Evolutionary conservation across 1,139 yeast species (phyloP), one percentile per base, ranked within the genome.

Genomic region (Blastobotrys arbuscula): DNA sequence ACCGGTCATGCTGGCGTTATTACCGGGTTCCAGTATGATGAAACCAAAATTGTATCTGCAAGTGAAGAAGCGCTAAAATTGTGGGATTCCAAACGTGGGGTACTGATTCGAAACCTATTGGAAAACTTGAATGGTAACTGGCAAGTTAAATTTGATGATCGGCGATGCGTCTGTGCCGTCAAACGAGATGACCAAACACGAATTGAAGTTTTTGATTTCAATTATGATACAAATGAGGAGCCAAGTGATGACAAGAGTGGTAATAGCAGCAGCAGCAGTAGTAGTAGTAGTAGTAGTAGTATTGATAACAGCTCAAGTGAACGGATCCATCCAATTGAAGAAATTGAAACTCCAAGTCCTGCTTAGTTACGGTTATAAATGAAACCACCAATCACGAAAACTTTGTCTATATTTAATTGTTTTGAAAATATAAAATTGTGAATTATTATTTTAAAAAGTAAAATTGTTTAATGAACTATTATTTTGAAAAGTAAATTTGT

Each of bases 101-200:
- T 75, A 56, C 77, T 84, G 54, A 80, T 88, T 5, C 76, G 94
- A 15, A 92, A 89, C 58, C 69, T 92, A 50, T 71, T 89, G 49
- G 74, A 78, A 3, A 95, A 85, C 62, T 82, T 82, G 26, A 77
- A 89, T 16, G 84, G 88, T 30, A 89, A 92, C 28, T 92, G 98
- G 98, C 96, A 94, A 59, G 96, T 92, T 1, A 78, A 86, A 56
- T 86, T 89, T 61, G 95, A 88, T 63, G 80, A 81, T 54, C 77
- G 85, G 52, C 74, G 92, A 46, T 85, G 97, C 62, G 88, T 92
- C 35, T 94, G 95, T 19, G 98, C 98, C 0, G 95, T 90, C n/a
- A 86, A 83, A 73, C 76, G 82, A 58, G 82, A 79, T 48, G 77
- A 78, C 34, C 80, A 79, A 57, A 84, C 84, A 36, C 74, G 66